Conservation (phyloP, 176 grass and related monocot species). For the Eremochloa ophiuroides region DNA sequence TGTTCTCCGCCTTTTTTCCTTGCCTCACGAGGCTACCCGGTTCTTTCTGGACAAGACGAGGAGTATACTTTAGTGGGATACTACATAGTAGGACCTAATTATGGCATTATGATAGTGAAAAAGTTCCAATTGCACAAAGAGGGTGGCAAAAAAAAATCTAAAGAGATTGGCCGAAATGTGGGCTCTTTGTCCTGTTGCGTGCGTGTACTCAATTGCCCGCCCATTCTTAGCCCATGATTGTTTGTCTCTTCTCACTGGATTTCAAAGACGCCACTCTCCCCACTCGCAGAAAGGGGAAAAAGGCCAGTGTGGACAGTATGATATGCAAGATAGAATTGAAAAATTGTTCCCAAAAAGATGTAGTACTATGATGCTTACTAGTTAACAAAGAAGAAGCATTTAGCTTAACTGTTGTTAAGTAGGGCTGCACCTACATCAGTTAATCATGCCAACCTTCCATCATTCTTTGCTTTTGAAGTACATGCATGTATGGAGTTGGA, state of each 20-base stretch:
- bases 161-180: constrained; percentile 22
- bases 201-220: constrained; percentile 10
- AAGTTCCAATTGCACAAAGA: constrained; percentile 14
- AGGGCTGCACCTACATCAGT: too few species aligned
- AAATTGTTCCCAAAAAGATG: not conserved
- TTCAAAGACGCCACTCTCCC: not conserved
- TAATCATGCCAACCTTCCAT: not conserved
- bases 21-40: not conserved
- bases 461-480: constrained; percentile 26
- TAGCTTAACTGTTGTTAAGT: too few species aligned
- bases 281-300: not conserved
- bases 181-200: constrained; percentile 12
- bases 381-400: too few species aligned
- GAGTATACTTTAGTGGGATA: not conserved
- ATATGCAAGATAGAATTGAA: not conserved
- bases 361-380: too few species aligned
- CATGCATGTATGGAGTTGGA: constrained; percentile 4
- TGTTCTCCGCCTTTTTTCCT: not conserved
- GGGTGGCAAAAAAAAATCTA: not conserved
- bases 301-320: not conserved
- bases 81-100: constrained; percentile 37
- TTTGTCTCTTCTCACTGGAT: constrained; percentile 34
- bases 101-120: constrained; percentile 40
- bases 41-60: not conserved
- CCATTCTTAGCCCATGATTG: constrained; percentile 34